phyloP scores from a whole-genome alignment of 78 protist genomes.

The Thecamonas trahens region DNA sequence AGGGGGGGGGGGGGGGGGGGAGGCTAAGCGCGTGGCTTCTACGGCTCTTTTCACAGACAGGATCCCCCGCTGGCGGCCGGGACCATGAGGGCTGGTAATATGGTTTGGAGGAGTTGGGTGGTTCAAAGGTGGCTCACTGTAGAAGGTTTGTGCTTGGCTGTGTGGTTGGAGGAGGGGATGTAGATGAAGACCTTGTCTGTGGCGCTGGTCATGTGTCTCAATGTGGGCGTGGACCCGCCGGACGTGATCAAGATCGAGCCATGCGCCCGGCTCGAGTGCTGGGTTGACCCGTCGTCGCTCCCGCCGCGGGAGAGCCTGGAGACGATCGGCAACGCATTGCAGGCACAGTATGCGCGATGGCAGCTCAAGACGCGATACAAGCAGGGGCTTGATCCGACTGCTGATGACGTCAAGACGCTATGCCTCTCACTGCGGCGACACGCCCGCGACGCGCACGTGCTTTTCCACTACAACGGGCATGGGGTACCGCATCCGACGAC shows the following conservation, averaged over 20 bases:
- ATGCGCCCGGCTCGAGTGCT: constrained; percentile 82
- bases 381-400: constrained; percentile 33
- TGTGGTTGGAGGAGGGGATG: too few relatives aligned
- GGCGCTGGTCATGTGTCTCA: constrained; percentile 85
- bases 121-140: too few relatives aligned
- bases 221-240: constrained; percentile 96
- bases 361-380: constrained; percentile 50
- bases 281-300: constrained; percentile 47
- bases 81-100: too few relatives aligned
- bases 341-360: constrained; percentile 81
- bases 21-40: too few relatives aligned
- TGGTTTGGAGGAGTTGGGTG: too few relatives aligned
- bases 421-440: constrained; percentile 62
- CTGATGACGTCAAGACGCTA: constrained; percentile 56
- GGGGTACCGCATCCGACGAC: constrained; percentile 96
- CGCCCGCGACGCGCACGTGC: constrained; percentile 86
- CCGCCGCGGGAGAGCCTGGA: constrained; percentile 43
- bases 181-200: constrained; percentile 83
- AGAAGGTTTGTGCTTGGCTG: too few relatives aligned
- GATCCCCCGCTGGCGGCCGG: too few relatives aligned
- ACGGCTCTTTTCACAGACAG: too few relatives aligned
- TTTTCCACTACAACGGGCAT: constrained; percentile 97
- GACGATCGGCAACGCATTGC: constrained; percentile 62
- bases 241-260: constrained; percentile 79
- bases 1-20: too few relatives aligned